These are phyloP conservation scores for Pisolithus thermaeus DNA, from an alignment of 1,284 basidiomycete species.

Conservation along the genomic window DNA sequence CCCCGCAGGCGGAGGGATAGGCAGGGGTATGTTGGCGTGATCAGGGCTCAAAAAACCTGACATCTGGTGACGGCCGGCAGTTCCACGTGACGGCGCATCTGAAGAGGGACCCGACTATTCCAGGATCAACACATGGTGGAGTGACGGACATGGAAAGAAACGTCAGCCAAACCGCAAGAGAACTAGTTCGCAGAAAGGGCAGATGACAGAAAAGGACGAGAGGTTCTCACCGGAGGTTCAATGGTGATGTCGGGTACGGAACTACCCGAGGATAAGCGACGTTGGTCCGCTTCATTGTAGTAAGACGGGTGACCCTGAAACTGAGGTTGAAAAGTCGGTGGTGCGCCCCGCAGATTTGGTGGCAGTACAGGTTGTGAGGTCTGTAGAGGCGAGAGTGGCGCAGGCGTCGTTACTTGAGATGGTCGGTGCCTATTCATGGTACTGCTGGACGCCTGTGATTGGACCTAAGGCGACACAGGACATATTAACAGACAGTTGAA, in stretches of 20 bases:
- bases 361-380: conserved; percentile 13
- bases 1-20: conserved; percentile 14
- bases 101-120: conserved; percentile 26
- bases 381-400: conserved; percentile 24
- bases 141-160: not conserved
- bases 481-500: not conserved
- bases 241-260: conserved; percentile 30
- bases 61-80: conserved; percentile 1
- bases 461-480: conserved; percentile 13
- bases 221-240: conserved; percentile 24
- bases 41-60: conserved; percentile 25
- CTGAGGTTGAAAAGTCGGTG: conserved; percentile 15
- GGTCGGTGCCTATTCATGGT: conserved; percentile 16
- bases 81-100: conserved; percentile 30
- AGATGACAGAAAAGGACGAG: not conserved
- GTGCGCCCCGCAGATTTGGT: conserved; percentile 13
- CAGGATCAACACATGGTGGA: not conserved
- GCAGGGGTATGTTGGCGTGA: conserved; percentile 25
- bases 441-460: conserved; percentile 10
- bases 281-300: conserved; percentile 16
- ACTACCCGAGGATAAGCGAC: conserved; percentile 27
- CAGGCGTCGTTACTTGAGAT: conserved; percentile 19
- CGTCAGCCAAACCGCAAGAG: not conserved
- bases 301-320: conserved; percentile 23
- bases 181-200: not conserved